Percentiles rank a stretch among this genome's conserved stretches.
phyloP scores from a whole-genome alignment of 177 flowering plant species.

The Vitis hybrid region DNA sequence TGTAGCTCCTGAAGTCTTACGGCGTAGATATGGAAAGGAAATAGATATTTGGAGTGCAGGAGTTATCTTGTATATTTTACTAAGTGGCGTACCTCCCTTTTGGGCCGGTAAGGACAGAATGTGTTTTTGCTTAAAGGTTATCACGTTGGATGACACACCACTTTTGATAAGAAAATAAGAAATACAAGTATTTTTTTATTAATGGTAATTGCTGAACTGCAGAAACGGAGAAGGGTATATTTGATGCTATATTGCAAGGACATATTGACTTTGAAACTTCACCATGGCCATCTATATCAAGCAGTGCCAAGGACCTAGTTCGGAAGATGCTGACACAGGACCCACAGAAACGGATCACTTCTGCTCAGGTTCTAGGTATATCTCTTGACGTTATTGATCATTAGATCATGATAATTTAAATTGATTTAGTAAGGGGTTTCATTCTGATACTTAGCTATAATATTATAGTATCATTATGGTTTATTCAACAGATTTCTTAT shows the following conservation, averaged over 20 bases:
- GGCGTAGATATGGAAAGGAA: slow-evolving; percentile 87
- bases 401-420: neutral
- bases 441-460: no score
- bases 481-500: neutral
- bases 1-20: slow-evolving; percentile 91
- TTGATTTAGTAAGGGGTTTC: neutral
- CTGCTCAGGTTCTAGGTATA: slow-evolving; percentile 83
- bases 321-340: slow-evolving; percentile 78
- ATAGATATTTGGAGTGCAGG: slow-evolving; percentile 95
- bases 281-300: slow-evolving; percentile 92
- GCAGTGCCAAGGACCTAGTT: slow-evolving; percentile 82
- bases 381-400: neutral
- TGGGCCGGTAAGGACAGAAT: slow-evolving; percentile 75
- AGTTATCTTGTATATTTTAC: slow-evolving; percentile 81
- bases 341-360: slow-evolving; percentile 72
- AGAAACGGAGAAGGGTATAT: slow-evolving; percentile 93
- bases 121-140: no score
- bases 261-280: slow-evolving; percentile 73
- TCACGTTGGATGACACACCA: neutral
- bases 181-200: neutral
- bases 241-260: slow-evolving; percentile 79
- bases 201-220: slow-evolving; percentile 38
- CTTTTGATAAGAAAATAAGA: neutral
- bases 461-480: no score
- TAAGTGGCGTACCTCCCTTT: slow-evolving; percentile 95